Evolutionary conservation across 345 rosid species (phyloP).

Genomic region (Combretum micranthum): DNA sequence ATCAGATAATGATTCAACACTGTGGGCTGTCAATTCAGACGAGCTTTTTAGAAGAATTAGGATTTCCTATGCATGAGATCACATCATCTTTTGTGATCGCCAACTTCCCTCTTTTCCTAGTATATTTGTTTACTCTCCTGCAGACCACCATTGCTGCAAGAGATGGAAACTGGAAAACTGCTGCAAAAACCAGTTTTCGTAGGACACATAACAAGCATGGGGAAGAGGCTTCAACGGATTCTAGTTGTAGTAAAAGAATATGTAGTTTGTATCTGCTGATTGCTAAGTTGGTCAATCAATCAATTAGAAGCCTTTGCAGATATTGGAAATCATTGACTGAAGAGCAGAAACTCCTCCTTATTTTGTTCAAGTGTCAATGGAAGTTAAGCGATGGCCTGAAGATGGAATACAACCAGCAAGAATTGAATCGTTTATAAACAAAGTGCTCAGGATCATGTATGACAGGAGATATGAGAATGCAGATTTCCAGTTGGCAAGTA

Average conservation of each 20-base stretch:
- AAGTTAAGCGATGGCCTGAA: conserved; percentile 33
- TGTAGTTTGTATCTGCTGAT: conserved; percentile 5
- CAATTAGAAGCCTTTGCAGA: conserved; percentile 14
- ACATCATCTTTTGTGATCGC: conserved; percentile 28
- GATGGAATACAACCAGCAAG: conserved; percentile 41
- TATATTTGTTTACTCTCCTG: conserved; percentile 34
- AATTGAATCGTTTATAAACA: conserved; percentile 31
- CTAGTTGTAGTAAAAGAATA: conserved; percentile 11
- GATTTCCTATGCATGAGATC: conserved; percentile 32
- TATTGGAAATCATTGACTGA: conserved; percentile 34
- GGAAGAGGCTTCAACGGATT: conserved; percentile 9
- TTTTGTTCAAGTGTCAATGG: conserved; percentile 38
- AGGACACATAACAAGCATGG: conserved; percentile 10
- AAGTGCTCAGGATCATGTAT: conserved; percentile 24
- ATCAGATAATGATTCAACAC: conserved; percentile 37
- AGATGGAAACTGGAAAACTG: conserved; percentile 20
- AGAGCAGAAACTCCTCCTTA: conserved; percentile 39
- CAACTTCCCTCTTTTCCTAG: conserved; percentile 32
- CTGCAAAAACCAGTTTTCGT: conserved; percentile 6
- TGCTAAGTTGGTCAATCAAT: conserved; percentile 4
- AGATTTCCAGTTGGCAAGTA: conserved; percentile 19
- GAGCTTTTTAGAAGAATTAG: conserved; percentile 26
- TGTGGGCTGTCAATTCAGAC: conserved; percentile 17
- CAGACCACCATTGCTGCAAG: conserved; percentile 28
- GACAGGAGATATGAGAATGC: conserved; percentile 20